Percentiles rank a stretch among this genome's conserved stretches.
Evolutionary conservation across 306 rosid genomes (phyloP).

Genomic region (Cicer chorassanicum): DNA sequence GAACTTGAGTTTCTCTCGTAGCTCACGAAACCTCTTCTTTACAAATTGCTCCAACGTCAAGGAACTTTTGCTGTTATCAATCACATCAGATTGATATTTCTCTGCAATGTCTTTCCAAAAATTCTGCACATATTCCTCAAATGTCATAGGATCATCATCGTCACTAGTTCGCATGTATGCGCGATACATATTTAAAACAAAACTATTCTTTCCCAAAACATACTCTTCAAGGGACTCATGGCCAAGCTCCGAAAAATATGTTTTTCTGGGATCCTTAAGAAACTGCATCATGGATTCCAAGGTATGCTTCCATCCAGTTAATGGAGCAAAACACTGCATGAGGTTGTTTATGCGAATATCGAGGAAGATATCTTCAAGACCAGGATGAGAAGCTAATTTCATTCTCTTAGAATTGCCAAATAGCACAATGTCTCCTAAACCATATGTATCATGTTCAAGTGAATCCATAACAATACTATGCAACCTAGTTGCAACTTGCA

Average conservation of each 20-base stretch:
- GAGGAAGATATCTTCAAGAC: constrained; percentile 42
- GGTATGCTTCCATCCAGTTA: constrained; percentile 36
- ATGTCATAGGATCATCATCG: neutral
- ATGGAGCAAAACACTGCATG: constrained; percentile 14
- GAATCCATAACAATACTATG: constrained; percentile 20
- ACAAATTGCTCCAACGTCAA: constrained; percentile 40
- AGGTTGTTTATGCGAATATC: constrained; percentile 38
- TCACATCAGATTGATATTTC: neutral
- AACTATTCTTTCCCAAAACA: neutral
- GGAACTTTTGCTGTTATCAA: neutral
- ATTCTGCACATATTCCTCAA: constrained; percentile 41
- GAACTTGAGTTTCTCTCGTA: constrained; percentile 29
- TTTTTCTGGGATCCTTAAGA: constrained; percentile 29
- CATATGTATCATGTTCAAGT: constrained; percentile 15
- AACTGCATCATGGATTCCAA: constrained; percentile 36
- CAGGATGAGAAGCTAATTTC: constrained; percentile 4
- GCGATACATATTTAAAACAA: neutral
- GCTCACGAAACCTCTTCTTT: constrained; percentile 28
- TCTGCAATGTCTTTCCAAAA: neutral
- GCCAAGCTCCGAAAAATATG: neutral
- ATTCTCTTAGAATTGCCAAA: constrained; percentile 45
- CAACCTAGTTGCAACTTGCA: constrained; percentile 5
- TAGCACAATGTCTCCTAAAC: constrained; percentile 48
- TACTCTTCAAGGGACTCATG: neutral
- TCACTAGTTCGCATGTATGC: neutral